Conservation (phyloP, 805 yeast species). For the Candida pini region DNA sequence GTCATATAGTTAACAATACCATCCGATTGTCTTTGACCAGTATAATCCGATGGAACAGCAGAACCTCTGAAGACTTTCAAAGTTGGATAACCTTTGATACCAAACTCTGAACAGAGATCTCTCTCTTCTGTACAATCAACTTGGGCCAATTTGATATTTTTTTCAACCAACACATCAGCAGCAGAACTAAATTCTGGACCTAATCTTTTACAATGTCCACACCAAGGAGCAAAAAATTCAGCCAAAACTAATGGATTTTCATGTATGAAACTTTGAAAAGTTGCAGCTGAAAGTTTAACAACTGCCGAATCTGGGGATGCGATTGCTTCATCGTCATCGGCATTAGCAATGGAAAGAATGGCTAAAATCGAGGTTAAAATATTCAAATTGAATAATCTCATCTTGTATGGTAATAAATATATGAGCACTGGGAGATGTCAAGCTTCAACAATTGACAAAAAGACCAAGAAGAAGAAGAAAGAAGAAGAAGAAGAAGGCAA, state of each 20-base stretch:
- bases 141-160: constrained; percentile 71
- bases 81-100: constrained; percentile 80
- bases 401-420: constrained; percentile 7
- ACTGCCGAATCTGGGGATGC: constrained; percentile 87
- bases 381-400: constrained; percentile 36
- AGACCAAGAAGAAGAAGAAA: not conserved
- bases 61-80: constrained; percentile 66
- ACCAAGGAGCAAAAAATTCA: constrained; percentile 95
- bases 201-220: constrained; percentile 89
- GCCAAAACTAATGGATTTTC: constrained; percentile 76
- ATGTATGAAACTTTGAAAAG: constrained; percentile 59
- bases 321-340: constrained; percentile 50
- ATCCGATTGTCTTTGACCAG: constrained; percentile 78
- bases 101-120: constrained; percentile 62
- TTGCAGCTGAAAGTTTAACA: constrained; percentile 63
- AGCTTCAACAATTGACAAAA: not conserved
- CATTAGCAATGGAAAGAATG: constrained; percentile 22
- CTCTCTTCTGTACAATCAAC: constrained; percentile 78
- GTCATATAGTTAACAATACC: constrained; percentile 76
- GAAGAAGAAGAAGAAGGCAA: not conserved
- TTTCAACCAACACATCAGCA: constrained; percentile 54
- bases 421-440: not conserved
- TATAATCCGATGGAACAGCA: constrained; percentile 54
- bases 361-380: constrained; percentile 38
- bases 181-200: constrained; percentile 80